These are phyloP conservation scores for Quercus variabilis DNA, from an alignment of 306 rosid genomes.

Conservation along the genomic window DNA sequence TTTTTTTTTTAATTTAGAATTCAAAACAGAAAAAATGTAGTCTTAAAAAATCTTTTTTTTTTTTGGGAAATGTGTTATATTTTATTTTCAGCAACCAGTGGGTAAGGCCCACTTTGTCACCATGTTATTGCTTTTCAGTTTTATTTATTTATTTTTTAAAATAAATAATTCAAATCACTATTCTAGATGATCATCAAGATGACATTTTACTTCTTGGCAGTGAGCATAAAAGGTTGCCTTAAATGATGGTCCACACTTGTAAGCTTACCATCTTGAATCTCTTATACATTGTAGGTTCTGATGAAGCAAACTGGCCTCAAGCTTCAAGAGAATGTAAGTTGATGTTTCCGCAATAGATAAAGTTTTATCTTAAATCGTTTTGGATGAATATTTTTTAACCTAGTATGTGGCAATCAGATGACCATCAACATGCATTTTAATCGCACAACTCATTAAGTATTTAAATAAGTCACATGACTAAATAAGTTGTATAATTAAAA, in stretches of 20 bases:
- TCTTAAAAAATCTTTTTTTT: too few relatives aligned
- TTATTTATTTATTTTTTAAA: not conserved
- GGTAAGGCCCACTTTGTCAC: not conserved
- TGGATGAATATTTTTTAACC: too few relatives aligned
- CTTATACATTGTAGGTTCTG: constrained; percentile 59
- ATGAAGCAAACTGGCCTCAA: constrained; percentile 79
- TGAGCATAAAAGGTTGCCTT: constrained; percentile 1
- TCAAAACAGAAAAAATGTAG: too few relatives aligned
- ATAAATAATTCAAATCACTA: not conserved
- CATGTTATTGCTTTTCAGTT: not conserved
- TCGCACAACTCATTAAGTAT: too few relatives aligned
- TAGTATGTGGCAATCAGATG: too few relatives aligned
- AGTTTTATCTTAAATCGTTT: too few relatives aligned
- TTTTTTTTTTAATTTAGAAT: not conserved
- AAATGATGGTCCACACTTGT: constrained; percentile 17
- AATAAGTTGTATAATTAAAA: too few relatives aligned
- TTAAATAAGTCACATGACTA: too few relatives aligned
- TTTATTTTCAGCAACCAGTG: not conserved
- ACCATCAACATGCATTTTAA: too few relatives aligned
- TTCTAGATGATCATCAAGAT: not conserved
- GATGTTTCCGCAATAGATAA: not conserved
- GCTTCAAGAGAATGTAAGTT: constrained; percentile 75
- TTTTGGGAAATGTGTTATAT: not conserved
- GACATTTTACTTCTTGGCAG: not conserved
- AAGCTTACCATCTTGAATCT: constrained; percentile 22